These are phyloP conservation scores for Sergeia podlipaevii DNA, from an alignment of 208 protist species.

Conservation along the genomic window DNA sequence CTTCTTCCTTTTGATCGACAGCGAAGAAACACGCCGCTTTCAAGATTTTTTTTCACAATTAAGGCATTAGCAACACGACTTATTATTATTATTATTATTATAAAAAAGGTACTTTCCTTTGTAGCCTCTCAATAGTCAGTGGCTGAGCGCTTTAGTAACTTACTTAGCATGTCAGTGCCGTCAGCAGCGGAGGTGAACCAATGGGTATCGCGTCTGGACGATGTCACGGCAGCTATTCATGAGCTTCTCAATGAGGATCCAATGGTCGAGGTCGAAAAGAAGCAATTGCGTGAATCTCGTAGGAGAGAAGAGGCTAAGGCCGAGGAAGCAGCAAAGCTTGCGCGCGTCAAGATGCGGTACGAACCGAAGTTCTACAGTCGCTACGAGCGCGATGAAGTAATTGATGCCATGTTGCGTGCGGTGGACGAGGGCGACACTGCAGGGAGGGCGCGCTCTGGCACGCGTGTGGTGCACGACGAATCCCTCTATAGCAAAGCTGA, in stretches of 20 bases:
- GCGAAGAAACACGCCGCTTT: too few relatives aligned
- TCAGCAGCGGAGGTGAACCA: constrained; percentile 22
- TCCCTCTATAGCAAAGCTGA: constrained; percentile 17
- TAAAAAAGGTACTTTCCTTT: too few relatives aligned
- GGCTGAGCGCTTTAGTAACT: too few relatives aligned
- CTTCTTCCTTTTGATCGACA: too few relatives aligned
- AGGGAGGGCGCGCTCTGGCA: neutral
- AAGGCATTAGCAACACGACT: too few relatives aligned
- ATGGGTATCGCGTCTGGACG: constrained; percentile 33
- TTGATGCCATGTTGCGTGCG: constrained; percentile 30
- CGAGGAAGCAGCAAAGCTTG: constrained; percentile 8
- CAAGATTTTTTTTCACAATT: too few relatives aligned
- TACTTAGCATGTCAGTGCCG: constrained; percentile 12
- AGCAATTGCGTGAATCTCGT: constrained; percentile 16
- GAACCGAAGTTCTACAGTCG: constrained; percentile 35
- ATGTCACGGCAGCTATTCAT: constrained; percentile 25
- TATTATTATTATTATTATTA: too few relatives aligned
- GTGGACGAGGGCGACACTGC: constrained; percentile 7
- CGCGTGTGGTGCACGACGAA: neutral
- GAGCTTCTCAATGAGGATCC: constrained; percentile 41
- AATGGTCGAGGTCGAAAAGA: constrained; percentile 12
- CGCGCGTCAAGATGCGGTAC: constrained; percentile 34
- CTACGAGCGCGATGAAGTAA: constrained; percentile 39
- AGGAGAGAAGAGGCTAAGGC: constrained; percentile 1
- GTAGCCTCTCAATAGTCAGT: too few relatives aligned